Evolutionary conservation across 1,139 yeast species (phyloP).

Genomic region (Pichiaceae sp.): DNA sequence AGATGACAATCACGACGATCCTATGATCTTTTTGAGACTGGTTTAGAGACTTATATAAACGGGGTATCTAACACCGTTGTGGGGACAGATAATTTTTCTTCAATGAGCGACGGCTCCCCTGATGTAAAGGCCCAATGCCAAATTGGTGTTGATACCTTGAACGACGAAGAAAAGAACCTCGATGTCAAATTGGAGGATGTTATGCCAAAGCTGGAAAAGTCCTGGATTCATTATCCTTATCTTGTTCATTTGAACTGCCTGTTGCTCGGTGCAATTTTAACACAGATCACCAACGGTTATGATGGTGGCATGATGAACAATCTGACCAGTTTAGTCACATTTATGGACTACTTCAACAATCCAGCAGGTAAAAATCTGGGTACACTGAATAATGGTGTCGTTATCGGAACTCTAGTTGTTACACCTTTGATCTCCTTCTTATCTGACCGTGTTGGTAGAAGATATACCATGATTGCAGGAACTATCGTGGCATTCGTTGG

Average conservation of each 20-base stretch:
- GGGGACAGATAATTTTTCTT: too few relatives aligned
- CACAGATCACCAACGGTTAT: constrained; percentile 42
- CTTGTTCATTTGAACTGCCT: constrained; percentile 29
- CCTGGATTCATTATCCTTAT: constrained; percentile 10
- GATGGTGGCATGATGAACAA: constrained; percentile 48
- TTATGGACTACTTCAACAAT: constrained; percentile 17
- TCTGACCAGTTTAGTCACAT: constrained; percentile 33
- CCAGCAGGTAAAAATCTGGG: constrained; percentile 23
- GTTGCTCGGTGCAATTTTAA: constrained; percentile 32
- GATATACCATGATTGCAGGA: constrained; percentile 32
- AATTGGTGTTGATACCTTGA: too few relatives aligned
- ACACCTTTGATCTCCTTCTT: constrained; percentile 25
- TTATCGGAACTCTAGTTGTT: constrained; percentile 10
- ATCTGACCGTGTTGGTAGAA: constrained; percentile 42
- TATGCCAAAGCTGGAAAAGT: not conserved
- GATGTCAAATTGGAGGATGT: too few relatives aligned
- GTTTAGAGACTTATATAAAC: too few relatives aligned
- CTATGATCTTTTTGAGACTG: too few relatives aligned
- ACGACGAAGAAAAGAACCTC: too few relatives aligned
- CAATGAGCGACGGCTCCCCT: too few relatives aligned
- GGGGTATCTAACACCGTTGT: too few relatives aligned
- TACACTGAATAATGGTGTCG: constrained; percentile 14
- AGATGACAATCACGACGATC: too few relatives aligned
- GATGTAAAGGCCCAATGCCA: too few relatives aligned
- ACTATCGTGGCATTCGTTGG: constrained; percentile 34